A percentile compares a stretch with the other conserved stretches of the same genome.
These are phyloP conservation scores for Verticillium dahliae DNA, from an alignment of 2,329 filamentous ascomycete genomes.

Conservation along the genomic window DNA sequence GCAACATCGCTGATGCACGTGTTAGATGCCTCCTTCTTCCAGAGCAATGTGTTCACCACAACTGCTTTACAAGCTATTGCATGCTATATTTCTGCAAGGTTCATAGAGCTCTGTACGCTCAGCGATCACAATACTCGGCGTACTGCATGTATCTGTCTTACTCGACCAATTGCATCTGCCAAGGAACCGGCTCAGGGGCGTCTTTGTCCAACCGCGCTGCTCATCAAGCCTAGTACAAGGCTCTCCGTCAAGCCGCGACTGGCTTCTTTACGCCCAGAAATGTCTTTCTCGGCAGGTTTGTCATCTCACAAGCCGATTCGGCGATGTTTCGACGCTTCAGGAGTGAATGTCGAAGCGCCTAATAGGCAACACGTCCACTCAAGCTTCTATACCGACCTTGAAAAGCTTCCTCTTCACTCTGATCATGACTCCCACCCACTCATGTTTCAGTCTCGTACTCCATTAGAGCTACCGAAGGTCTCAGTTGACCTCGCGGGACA, in stretches of 20 bases:
- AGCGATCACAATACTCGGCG: not conserved
- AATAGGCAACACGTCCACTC: too few relatives aligned
- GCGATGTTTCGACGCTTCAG: not conserved
- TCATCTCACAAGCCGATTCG: not conserved
- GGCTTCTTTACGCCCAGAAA: conserved; percentile 1
- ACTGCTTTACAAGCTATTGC: not conserved
- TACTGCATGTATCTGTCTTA: not conserved
- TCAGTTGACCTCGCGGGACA: not conserved
- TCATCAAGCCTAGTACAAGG: not conserved
- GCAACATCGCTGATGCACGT: too few relatives aligned
- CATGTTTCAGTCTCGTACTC: too few relatives aligned
- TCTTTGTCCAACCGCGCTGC: not conserved
- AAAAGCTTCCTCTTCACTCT: too few relatives aligned
- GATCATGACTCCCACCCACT: too few relatives aligned
- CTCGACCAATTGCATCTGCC: not conserved
- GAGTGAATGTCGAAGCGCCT: too few relatives aligned
- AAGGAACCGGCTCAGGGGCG: not conserved
- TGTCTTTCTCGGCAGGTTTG: conserved; percentile 1
- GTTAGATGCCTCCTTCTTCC: too few relatives aligned
- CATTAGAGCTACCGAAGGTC: too few relatives aligned
- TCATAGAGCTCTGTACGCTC: not conserved
- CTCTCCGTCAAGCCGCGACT: not conserved
- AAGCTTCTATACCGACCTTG: too few relatives aligned
- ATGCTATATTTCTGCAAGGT: not conserved
- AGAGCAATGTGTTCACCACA: not conserved